phyloP scores from a whole-genome alignment of 257 asterid genomes.

The Ehretia macrophylla region DNA sequence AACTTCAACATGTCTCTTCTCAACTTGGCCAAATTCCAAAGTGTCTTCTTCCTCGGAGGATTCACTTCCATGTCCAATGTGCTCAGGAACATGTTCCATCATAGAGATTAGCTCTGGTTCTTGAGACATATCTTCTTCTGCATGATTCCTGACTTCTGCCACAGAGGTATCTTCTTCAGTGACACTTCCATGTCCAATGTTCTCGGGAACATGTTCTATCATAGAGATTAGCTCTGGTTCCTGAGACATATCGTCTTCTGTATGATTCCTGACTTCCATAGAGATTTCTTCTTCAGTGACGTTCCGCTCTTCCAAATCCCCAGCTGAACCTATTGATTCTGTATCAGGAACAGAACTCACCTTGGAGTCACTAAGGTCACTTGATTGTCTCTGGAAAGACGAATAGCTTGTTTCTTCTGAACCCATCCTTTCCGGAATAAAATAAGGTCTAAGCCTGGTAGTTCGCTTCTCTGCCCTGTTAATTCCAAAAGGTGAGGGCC shows the following conservation, averaged over 20 bases:
- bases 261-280: conserved; percentile 4
- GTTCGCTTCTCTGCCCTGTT: conserved; percentile 48
- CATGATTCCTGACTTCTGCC: conserved; percentile 7
- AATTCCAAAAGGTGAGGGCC: conserved; percentile 57
- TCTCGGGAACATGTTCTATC: conserved; percentile 43
- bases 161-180: conserved; percentile 28
- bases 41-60: conserved; percentile 56
- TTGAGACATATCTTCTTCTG: conserved; percentile 17
- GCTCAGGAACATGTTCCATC: conserved; percentile 45
- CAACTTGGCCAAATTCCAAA: conserved; percentile 26
- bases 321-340: conserved; percentile 61
- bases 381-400: conserved; percentile 54
- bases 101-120: conserved; percentile 30
- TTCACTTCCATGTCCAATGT: conserved; percentile 66
- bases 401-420: conserved; percentile 60
- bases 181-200: conserved; percentile 53
- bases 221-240: conserved; percentile 30
- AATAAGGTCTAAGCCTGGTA: conserved; percentile 58
- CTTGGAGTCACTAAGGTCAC: conserved; percentile 82
- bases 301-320: conserved; percentile 48
- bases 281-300: conserved; percentile 28
- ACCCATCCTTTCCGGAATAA: conserved; percentile 48
- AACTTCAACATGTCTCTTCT: conserved; percentile 25
- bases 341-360: conserved; percentile 71
- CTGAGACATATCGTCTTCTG: conserved; percentile 17